Conservation (phyloP, 2,329 filamentous ascomycete genomes). For the Ophiostoma piceae region DNA sequence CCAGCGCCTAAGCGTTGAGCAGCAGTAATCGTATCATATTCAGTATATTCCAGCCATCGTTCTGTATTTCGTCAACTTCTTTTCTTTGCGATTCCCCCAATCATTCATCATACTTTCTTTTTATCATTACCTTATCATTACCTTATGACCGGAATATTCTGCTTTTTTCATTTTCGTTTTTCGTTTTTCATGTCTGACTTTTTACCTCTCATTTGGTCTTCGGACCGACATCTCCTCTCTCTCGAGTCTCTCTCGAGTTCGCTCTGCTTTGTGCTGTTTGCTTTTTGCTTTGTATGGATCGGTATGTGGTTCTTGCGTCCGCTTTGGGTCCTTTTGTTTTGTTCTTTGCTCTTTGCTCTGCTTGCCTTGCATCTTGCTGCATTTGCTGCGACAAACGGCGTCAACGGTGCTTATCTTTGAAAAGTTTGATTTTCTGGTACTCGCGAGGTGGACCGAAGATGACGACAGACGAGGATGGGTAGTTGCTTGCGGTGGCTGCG, state of each 20-base stretch:
- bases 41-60: not conserved
- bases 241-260: not conserved
- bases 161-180: not conserved
- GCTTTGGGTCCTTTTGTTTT: not conserved
- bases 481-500: not conserved
- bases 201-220: not conserved
- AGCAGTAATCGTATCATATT: not conserved
- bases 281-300: not conserved
- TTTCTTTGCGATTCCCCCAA: constrained; percentile 8
- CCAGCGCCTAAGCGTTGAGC: constrained; percentile 30
- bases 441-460: constrained; percentile 28
- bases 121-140: not conserved
- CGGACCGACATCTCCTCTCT: not conserved
- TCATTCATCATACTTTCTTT: not conserved
- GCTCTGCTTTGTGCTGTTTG: not conserved
- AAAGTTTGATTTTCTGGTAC: constrained; percentile 31
- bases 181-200: not conserved
- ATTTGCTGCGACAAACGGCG: constrained; percentile 27
- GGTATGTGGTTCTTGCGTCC: constrained; percentile 17
- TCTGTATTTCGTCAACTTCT: not conserved
- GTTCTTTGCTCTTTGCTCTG: constrained; percentile 24
- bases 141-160: not conserved
- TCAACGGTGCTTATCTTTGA: constrained; percentile 31
- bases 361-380: constrained; percentile 21
- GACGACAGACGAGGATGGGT: constrained; percentile 22